phyloP scores from a whole-genome alignment of 2,329 filamentous ascomycete genomes.

The Penicillium expansum region DNA sequence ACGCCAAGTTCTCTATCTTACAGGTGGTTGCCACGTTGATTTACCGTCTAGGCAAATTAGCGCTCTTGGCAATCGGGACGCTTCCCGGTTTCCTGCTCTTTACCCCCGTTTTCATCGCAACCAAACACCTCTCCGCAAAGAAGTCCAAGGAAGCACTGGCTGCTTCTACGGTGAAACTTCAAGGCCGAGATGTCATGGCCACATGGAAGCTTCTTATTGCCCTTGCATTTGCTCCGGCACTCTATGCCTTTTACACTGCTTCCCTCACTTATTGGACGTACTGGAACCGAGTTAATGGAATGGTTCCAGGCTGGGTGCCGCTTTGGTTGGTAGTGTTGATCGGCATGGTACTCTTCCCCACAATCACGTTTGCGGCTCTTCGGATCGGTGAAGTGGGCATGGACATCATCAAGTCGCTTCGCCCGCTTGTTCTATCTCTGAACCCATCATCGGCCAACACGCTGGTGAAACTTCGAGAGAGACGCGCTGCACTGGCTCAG shows the following conservation, averaged over 20 bases:
- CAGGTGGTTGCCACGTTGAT: slow-evolving; percentile 74
- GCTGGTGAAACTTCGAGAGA: slow-evolving; percentile 71
- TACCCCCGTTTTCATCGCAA: slow-evolving; percentile 79
- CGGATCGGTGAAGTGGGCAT: slow-evolving; percentile 97
- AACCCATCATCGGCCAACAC: slow-evolving; percentile 81
- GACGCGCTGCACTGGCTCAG: slow-evolving; percentile 69
- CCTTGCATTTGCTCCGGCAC: slow-evolving; percentile 73
- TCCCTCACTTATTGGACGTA: slow-evolving; percentile 74
- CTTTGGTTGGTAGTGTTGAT: slow-evolving; percentile 72
- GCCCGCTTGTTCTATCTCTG: slow-evolving; percentile 80
- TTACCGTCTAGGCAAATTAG: slow-evolving; percentile 75
- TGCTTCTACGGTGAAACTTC: slow-evolving; percentile 82
- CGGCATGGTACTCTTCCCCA: slow-evolving; percentile 77
- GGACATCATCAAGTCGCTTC: slow-evolving; percentile 94
- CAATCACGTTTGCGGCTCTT: slow-evolving; percentile 87
- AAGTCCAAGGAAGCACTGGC: slow-evolving; percentile 83
- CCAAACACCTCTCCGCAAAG: slow-evolving; percentile 75
- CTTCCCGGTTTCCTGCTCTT: slow-evolving; percentile 86
- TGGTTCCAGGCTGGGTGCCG: slow-evolving; percentile 74
- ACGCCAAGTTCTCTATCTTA: slow-evolving; percentile 76
- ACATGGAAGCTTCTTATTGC: slow-evolving; percentile 94
- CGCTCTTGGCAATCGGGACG: slow-evolving; percentile 73
- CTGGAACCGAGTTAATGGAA: slow-evolving; percentile 77
- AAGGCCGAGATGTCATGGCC: slow-evolving; percentile 84
- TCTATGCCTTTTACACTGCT: slow-evolving; percentile 78